phyloP scores from a whole-genome alignment of 108 stramenopile genomes.

The Nitzschia putrida region DNA sequence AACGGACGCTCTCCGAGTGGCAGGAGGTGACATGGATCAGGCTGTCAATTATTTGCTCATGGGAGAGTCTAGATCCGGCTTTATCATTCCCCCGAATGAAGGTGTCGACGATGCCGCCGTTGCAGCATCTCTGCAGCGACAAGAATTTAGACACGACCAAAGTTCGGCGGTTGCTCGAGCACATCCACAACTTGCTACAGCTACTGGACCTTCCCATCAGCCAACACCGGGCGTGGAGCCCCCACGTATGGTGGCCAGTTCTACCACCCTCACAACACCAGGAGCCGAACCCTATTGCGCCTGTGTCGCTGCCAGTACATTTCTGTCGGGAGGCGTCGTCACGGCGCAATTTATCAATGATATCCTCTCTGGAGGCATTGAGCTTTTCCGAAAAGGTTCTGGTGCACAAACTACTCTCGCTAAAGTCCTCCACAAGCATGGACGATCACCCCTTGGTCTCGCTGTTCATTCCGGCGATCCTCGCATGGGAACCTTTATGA shows the following conservation, averaged over 20 bases:
- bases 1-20: constrained; percentile 12
- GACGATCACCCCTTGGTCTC: constrained; percentile 3
- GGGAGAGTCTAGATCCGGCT: constrained; percentile 15
- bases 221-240: neutral
- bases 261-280: neutral
- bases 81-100: neutral
- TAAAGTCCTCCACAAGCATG: constrained; percentile 17
- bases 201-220: constrained; percentile 10
- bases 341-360: constrained; percentile 21
- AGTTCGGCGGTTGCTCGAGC: neutral
- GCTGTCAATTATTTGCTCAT: constrained; percentile 26
- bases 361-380: constrained; percentile 17
- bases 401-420: neutral
- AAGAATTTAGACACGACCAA: constrained; percentile 5
- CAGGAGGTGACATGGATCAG: constrained; percentile 26
- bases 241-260: constrained; percentile 20
- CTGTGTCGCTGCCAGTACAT: constrained; percentile 22
- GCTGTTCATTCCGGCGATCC: constrained; percentile 5
- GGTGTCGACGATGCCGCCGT: constrained; percentile 5
- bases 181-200: neutral
- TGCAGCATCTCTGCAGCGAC: constrained; percentile 9
- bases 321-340: constrained; percentile 27
- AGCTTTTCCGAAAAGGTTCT: constrained; percentile 14
- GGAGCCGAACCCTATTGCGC: constrained; percentile 26
- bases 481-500: constrained; percentile 5